Evolutionary conservation across 2,329 filamentous ascomycete species (phyloP), one percentile per base, ranked within the genome.

Genomic region (Fusarium duplospermum): DNA sequence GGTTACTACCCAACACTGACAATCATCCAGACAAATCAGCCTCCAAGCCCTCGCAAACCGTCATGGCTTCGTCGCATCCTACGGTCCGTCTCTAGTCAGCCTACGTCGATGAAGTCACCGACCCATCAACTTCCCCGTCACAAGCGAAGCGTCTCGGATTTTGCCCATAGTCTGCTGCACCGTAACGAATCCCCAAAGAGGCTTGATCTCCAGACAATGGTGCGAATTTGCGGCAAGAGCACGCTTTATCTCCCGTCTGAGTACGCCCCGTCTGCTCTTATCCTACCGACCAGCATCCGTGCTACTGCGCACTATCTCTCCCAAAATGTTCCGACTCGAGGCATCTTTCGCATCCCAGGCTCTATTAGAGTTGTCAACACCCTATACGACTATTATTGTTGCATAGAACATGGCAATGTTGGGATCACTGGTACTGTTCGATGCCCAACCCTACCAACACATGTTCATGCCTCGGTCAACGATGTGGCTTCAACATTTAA

Each of bases 401-500:
- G 78, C 67, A 81, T 84, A 31, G 85, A 87, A 20, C 83, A 85
- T 58, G 84, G 87, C 31, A 83, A 84, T 29, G 84, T 84, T 20
- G 84, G 86, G 31, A 86, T 93, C 56, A 82, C 89, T 3, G 85
- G 85, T 57, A 93, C 91, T 1, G 89, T 90, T 31, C 85, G 89
- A 36, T 89, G 86, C 59, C 87, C 90, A 7, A 90, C 86, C 45
- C 82, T 93, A 2, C 91, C 92, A 4, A 80, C 82, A 2, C 90
- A 92, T 74, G 89, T 93, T 69, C 86, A 86, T 40, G 88, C 85
- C 56, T 86, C 88, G 8, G 84, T 90, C 4, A 90, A 93, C 70
- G 92, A 93, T 80, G 88, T 93, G 33, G 91, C 91, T 3, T 91
- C 90, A 2, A 86, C 89, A 0, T 93, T 93, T 81, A 93, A 93